These are phyloP conservation scores for Picea abies DNA, from an alignment of 83 land plant genomes.

Conservation along the genomic window DNA sequence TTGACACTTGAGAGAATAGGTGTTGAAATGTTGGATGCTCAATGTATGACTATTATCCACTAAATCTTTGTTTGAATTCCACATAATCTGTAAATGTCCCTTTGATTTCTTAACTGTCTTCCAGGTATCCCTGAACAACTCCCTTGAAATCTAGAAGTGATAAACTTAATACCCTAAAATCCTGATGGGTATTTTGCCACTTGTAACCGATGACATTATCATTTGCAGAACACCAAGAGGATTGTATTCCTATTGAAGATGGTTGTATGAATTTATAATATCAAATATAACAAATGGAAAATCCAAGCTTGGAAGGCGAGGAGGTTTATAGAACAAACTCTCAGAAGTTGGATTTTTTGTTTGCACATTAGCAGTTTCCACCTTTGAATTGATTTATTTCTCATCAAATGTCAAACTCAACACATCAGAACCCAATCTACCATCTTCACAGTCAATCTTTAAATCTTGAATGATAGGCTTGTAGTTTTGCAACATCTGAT, in stretches of 20 bases:
- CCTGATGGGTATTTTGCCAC: too few relatives aligned
- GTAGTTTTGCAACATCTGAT: neutral
- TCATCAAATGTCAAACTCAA: neutral
- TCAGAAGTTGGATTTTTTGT: constrained; percentile 28
- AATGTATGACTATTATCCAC: too few relatives aligned
- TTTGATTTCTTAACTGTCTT: too few relatives aligned
- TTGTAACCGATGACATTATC: too few relatives aligned
- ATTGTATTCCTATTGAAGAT: constrained; percentile 57
- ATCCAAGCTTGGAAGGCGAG: constrained; percentile 80
- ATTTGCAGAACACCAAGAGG: constrained; percentile 96
- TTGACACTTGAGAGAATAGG: too few relatives aligned
- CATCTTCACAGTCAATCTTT: neutral
- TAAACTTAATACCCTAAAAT: too few relatives aligned
- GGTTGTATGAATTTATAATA: constrained; percentile 55
- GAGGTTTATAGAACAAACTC: constrained; percentile 38
- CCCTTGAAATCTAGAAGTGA: too few relatives aligned
- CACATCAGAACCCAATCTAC: neutral
- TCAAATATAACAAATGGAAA: constrained; percentile 77
- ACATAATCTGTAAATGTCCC: too few relatives aligned
- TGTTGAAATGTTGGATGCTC: too few relatives aligned
- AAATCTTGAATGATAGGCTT: neutral
- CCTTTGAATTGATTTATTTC: neutral
- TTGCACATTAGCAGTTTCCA: neutral
- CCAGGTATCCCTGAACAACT: too few relatives aligned
- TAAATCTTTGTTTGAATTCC: too few relatives aligned